A percentile compares a stretch with the other conserved stretches of the same genome.
These are phyloP conservation scores for Pseudogymnoascus sp. DNA, from an alignment of 2,329 filamentous ascomycete species.

Conservation along the genomic window DNA sequence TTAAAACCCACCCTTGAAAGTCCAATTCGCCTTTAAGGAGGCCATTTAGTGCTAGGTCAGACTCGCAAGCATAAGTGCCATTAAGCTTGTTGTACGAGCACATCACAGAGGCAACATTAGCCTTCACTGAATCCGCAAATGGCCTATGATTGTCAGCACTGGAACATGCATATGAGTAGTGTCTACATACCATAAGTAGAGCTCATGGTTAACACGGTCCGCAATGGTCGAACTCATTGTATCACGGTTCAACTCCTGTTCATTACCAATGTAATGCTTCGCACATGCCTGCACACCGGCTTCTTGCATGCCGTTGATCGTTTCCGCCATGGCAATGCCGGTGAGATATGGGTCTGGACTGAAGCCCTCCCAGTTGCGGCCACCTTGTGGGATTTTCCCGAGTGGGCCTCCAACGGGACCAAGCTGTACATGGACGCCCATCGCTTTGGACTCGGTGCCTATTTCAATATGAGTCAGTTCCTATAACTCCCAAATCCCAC, in stretches of 20 bases:
- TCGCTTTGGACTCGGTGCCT: slow-evolving; percentile 60
- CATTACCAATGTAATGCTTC: slow-evolving; percentile 61
- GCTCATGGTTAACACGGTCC: slow-evolving; percentile 61
- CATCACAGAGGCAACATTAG: slow-evolving; percentile 61
- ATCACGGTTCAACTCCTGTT: slow-evolving; percentile 57
- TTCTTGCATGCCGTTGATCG: slow-evolving; percentile 50
- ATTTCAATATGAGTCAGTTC: slow-evolving; percentile 33
- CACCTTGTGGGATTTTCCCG: slow-evolving; percentile 65
- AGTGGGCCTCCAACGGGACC: slow-evolving; percentile 71
- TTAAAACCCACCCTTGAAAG: slow-evolving; percentile 65
- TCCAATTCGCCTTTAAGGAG: slow-evolving; percentile 65
- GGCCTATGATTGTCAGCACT: slow-evolving; percentile 34
- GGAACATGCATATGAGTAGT: background rate
- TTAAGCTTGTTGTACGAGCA: slow-evolving; percentile 69
- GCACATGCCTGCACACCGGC: slow-evolving; percentile 45
- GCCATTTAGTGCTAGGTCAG: slow-evolving; percentile 51
- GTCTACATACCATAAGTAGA: slow-evolving; percentile 48
- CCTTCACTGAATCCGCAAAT: slow-evolving; percentile 60
- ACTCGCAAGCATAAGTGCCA: slow-evolving; percentile 61
- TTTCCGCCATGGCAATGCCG: slow-evolving; percentile 55
- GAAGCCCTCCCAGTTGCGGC: slow-evolving; percentile 80
- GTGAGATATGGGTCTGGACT: slow-evolving; percentile 69
- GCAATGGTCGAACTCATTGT: slow-evolving; percentile 51
- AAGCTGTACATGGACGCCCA: slow-evolving; percentile 67
- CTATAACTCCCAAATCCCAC: background rate